Evolutionary conservation across 208 protist species (phyloP), one percentile per base, ranked within the genome.

Genomic region (Acanthamoeba triangularis): DNA sequence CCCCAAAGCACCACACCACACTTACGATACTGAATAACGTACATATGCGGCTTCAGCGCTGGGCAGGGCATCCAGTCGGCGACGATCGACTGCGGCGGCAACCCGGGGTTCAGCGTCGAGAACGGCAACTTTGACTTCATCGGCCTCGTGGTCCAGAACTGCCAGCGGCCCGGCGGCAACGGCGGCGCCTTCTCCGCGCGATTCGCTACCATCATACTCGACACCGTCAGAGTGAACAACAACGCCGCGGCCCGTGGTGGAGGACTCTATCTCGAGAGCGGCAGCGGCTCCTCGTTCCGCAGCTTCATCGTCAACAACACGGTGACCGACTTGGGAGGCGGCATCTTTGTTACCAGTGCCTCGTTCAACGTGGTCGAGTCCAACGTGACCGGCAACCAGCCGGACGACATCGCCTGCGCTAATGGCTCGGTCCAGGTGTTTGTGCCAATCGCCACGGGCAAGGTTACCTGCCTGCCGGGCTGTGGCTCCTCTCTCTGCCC

Each of bases 251-350:
- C 37, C 37, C 5, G 10, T 6, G 74, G 74, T 37, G 74, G 74
- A 0, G 74, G 18, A 5, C 35, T 82, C 37, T 82, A 49, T 35
- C 74, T 82, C 11, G 74, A 82, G 74, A 82, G 30, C 74, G 37
- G 74, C 41, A 49, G 35, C 41, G 74, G 37, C 35, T 30, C 11
- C 74, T n/a, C 37, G 35, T 82, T 33, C 74, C 33, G 74, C 37
- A 82, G 74, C 37, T 82, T 54, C 74, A 41, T 82, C 37, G 20
- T n/a, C 74, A 52, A 82, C 74, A 82, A 82, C 37, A 52, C 74
- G 14, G 74, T 37, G 11, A 82, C 37, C 20, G n/a, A 41, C 35
- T 3, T 35, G 5, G 74, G 74, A 1, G 74, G 74, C 74, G 74
- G 74, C 33, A 6, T 52, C 23, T 82, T 52, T 37, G 11, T 82